Evolutionary conservation across 2,329 filamentous ascomycete species (phyloP).

Genomic region (Daldinia eschscholtzii): DNA sequence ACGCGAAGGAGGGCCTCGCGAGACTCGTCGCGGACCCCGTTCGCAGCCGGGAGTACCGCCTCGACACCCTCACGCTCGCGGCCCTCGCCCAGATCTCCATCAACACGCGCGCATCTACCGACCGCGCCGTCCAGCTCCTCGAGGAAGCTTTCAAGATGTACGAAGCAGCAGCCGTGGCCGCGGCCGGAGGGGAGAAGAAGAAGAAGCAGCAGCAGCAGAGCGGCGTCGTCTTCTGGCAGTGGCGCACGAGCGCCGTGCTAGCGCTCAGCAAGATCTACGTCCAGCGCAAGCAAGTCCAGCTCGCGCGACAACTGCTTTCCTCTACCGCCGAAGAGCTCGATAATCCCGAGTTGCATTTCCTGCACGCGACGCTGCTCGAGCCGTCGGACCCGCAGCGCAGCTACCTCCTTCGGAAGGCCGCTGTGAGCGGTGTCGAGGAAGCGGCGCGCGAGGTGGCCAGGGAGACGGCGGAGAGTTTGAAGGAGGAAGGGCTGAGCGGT

Average conservation of each 20-base stretch:
- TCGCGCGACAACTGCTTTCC: constrained; percentile 44
- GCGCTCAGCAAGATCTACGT: constrained; percentile 49
- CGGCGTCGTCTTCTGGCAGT: constrained; percentile 50
- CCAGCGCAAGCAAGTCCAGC: constrained; percentile 39
- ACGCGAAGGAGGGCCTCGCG: constrained; percentile 42
- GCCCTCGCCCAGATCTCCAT: constrained; percentile 48
- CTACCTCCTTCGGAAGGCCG: constrained; percentile 51
- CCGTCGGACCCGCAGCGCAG: constrained; percentile 43
- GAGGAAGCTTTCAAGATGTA: constrained; percentile 8
- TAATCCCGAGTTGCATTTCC: constrained; percentile 45
- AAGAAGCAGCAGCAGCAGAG: neutral
- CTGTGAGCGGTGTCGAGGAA: constrained; percentile 47
- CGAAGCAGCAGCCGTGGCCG: too few species aligned
- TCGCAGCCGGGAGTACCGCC: constrained; percentile 44
- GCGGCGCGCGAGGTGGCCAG: constrained; percentile 50
- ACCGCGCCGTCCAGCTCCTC: constrained; percentile 51
- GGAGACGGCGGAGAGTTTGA: constrained; percentile 35
- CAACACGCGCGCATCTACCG: constrained; percentile 36
- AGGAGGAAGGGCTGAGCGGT: constrained; percentile 25
- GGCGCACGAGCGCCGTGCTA: constrained; percentile 52
- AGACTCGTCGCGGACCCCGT: constrained; percentile 33
- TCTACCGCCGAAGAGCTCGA: constrained; percentile 52
- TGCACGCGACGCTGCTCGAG: constrained; percentile 50
- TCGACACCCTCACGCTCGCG: constrained; percentile 56
- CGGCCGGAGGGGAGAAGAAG: neutral